Base-by-base conservation (phyloP, 1,284 basidiomycete genomes). In the Flammula alnicola region DNA sequence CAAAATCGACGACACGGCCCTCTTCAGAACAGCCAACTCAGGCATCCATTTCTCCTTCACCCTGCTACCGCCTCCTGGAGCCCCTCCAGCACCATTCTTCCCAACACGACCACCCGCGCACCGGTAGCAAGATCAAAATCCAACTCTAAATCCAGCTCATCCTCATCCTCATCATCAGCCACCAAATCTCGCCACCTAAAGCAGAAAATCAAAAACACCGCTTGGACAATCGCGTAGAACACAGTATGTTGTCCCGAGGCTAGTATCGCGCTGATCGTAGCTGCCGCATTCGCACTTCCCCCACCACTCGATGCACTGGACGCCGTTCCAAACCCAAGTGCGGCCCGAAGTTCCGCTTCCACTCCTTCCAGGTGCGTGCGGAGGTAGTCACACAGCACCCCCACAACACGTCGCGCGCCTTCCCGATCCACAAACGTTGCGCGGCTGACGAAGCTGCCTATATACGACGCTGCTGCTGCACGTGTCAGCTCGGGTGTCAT, bases 201-300 rank as follows among this genome's bases (percentile, higher is more conserved):
- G 70, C 97, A 99, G 69, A 99, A 99, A 56, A 99, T 94, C 62
- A 99, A 81, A 68, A 99, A 97, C 5, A 95, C 83, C 0, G 95
- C 91, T 66, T 99, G 97, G 1, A 87, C 77, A 25, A 98, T 89
- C 4, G 96, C 94, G 67, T 98, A 99, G 68, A 98, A 98, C 19
- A 96, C 81, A 23, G 78, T 79, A 60, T 88, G 82, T 47, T 88
- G 82, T 19, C 74, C 72, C 8, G 64, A 60, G 3, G 64, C 54
- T 22, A 58, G 52, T 4, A 60, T 58, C 3, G 55, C 61, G 5
- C 66, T 64, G 22, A 64, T 65, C 1, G 70, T 68, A 1, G 60
- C 64, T 20, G 62, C 66, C 22, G 65, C 64, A 20, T 69, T 74
- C 16, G 27, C 30, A 16, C 37, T 49, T 9, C 22, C 37, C n/a